Conservation (phyloP, 2,329 filamentous ascomycete species). For the Trichoderma sp. region DNA sequence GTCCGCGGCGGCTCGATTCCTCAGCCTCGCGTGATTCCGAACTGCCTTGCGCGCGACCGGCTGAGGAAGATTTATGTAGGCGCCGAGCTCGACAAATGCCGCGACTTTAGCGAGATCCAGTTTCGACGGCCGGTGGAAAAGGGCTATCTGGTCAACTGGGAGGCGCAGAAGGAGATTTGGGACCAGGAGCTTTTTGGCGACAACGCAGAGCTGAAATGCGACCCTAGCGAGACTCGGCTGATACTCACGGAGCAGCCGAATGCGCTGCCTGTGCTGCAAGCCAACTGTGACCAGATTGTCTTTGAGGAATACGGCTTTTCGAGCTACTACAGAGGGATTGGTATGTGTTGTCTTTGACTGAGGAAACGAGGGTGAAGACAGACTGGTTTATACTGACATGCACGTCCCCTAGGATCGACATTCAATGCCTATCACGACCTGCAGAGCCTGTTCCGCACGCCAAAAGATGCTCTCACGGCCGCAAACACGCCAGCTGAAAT, state of each 20-base stretch:
- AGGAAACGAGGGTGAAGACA: neutral
- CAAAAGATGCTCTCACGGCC: constrained; percentile 43
- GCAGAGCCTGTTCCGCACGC: constrained; percentile 63
- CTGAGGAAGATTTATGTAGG: constrained; percentile 76
- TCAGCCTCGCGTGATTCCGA: constrained; percentile 72
- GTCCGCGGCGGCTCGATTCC: constrained; percentile 47
- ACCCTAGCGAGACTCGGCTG: constrained; percentile 78
- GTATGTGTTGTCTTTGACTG: constrained; percentile 37
- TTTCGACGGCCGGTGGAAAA: constrained; percentile 91
- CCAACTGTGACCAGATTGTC: constrained; percentile 91
- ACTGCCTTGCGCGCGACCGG: constrained; percentile 82
- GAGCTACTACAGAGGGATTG: constrained; percentile 74
- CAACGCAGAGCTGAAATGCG: constrained; percentile 63
- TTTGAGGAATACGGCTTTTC: constrained; percentile 97
- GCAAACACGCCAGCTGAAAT: constrained; percentile 64
- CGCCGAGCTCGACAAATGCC: constrained; percentile 72
- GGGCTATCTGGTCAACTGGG: constrained; percentile 95
- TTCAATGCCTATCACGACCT: constrained; percentile 83
- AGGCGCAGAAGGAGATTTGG: constrained; percentile 93
- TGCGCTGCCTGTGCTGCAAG: constrained; percentile 73
- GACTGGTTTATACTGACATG: neutral
- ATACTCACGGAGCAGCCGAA: constrained; percentile 85
- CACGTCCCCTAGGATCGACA: constrained; percentile 53
- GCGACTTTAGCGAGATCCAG: constrained; percentile 82
- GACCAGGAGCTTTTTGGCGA: constrained; percentile 78